A percentile compares a stretch with the other conserved stretches of the same genome.
Conservation (phyloP, 306 rosid species). For the Dalbergia cultrata region DNA sequence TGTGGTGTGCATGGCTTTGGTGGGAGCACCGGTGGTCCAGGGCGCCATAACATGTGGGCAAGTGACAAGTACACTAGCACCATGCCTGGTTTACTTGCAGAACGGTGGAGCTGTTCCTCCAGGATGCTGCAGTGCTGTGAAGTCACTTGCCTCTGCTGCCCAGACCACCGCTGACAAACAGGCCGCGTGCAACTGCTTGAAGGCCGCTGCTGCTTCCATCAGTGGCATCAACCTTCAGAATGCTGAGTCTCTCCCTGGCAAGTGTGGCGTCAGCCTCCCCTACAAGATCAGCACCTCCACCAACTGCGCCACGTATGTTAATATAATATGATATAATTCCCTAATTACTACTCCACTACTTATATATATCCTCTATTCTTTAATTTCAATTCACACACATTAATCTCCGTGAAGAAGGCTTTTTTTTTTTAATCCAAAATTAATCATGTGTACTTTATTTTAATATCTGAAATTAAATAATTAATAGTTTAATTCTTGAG, state of each 20-base stretch:
- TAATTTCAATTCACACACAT: too few relatives aligned
- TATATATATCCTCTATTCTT: too few relatives aligned
- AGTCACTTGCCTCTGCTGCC: not conserved
- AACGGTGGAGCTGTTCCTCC: not conserved
- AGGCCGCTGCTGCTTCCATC: constrained; percentile 27
- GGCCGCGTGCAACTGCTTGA: constrained; percentile 58
- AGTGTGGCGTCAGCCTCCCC: constrained; percentile 58
- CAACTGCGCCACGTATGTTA: constrained; percentile 44
- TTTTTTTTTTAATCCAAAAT: too few relatives aligned
- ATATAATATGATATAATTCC: too few relatives aligned
- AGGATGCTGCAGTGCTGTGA: constrained; percentile 56
- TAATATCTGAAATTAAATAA: too few relatives aligned
- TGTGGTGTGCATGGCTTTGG: constrained; percentile 43
- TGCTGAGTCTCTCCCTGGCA: constrained; percentile 55
- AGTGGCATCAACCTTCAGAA: not conserved
- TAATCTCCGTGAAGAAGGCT: too few relatives aligned
- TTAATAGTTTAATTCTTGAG: too few relatives aligned
- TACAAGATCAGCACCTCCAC: constrained; percentile 64
- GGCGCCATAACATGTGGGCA: constrained; percentile 56
- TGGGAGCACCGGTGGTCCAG: constrained; percentile 43
- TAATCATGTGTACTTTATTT: too few relatives aligned
- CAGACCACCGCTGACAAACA: constrained; percentile 46
- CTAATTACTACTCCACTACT: too few relatives aligned
- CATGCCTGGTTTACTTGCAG: constrained; percentile 43
- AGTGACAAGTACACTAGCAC: constrained; percentile 11